Evolutionary conservation across 2,329 filamentous ascomycete species (phyloP).

Genomic region (Trichothecium roseum): DNA sequence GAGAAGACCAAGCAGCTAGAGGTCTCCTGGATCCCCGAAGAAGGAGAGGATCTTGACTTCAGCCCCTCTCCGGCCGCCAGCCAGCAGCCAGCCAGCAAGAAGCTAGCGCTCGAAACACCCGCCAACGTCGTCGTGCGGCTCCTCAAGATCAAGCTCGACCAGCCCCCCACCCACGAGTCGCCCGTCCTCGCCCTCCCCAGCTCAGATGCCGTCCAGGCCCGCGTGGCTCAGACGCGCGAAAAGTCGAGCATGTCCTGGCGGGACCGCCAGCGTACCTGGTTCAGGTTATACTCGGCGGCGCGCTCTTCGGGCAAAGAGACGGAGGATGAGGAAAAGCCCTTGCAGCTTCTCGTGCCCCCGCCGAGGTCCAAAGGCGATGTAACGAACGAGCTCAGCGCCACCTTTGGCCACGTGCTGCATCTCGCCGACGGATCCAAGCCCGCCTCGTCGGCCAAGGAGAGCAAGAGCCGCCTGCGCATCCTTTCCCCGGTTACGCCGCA

Average conservation of each 20-base stretch:
- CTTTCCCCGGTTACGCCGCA: conserved; percentile 37
- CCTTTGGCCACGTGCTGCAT: conserved; percentile 43
- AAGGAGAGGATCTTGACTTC: background rate
- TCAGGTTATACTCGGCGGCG: conserved; percentile 14
- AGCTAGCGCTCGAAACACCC: conserved; percentile 23
- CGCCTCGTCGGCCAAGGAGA: background rate
- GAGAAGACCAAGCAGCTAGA: conserved; percentile 1
- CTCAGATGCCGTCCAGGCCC: background rate
- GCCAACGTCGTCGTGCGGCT: conserved; percentile 36
- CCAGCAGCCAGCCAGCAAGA: background rate
- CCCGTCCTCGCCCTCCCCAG: background rate
- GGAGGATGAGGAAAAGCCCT: background rate
- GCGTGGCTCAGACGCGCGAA: conserved; percentile 17
- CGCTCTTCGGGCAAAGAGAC: conserved; percentile 4
- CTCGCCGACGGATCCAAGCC: background rate
- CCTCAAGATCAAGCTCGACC: conserved; percentile 11
- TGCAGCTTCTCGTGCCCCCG: background rate
- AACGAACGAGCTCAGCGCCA: conserved; percentile 23
- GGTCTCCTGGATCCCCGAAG: background rate
- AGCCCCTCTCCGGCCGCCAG: background rate
- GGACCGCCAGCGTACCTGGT: conserved; percentile 21
- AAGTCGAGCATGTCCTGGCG: conserved; percentile 22
- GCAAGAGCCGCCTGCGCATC: conserved; percentile 17
- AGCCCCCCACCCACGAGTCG: too few species aligned
- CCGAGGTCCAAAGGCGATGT: background rate